Percentiles rank a stretch among this genome's conserved stretches.
Conservation (phyloP, 2,329 filamentous ascomycete species). For the Exophiala calicioides region DNA sequence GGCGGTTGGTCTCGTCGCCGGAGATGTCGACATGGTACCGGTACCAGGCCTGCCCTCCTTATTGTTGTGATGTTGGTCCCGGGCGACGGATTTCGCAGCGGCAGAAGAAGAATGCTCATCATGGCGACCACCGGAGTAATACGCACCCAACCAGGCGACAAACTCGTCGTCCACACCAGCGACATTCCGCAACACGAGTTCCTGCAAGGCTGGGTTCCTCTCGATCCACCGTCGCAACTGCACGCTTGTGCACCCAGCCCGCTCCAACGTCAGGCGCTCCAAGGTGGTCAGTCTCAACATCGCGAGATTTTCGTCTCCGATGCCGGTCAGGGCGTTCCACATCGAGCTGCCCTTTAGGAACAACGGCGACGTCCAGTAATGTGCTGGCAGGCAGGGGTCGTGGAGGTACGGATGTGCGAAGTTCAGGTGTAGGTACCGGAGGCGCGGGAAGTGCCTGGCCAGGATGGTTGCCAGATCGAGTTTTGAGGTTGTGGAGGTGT, state of each 20-base stretch:
- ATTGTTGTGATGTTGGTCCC: too few relatives aligned
- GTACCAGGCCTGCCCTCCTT: background rate
- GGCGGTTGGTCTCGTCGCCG: too few relatives aligned
- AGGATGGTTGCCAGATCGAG: slow-evolving; percentile 36
- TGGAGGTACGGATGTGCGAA: slow-evolving; percentile 40
- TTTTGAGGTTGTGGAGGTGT: too few relatives aligned
- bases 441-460: slow-evolving; percentile 34
- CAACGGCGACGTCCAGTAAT: slow-evolving; percentile 34
- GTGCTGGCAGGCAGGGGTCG: slow-evolving; percentile 34
- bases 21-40: background rate
- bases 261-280: slow-evolving; percentile 36
- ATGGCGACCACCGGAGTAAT: too few relatives aligned
- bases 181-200: slow-evolving; percentile 37
- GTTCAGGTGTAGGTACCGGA: slow-evolving; percentile 38
- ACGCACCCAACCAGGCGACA: slow-evolving; percentile 37
- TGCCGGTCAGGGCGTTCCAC: slow-evolving; percentile 38
- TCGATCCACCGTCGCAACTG: slow-evolving; percentile 38
- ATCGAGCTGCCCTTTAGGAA: slow-evolving; percentile 28
- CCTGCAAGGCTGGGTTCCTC: slow-evolving; percentile 34
- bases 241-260: slow-evolving; percentile 38
- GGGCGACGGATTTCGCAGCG: too few relatives aligned
- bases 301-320: slow-evolving; percentile 30
- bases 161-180: slow-evolving; percentile 38
- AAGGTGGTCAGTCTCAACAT: slow-evolving; percentile 31
- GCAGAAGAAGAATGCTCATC: too few relatives aligned